A percentile compares a stretch with the other conserved stretches of the same genome.
Evolutionary conservation across 371 early-diverging fungal species (phyloP).

Genomic region (Syncephalastrum contaminatum): DNA sequence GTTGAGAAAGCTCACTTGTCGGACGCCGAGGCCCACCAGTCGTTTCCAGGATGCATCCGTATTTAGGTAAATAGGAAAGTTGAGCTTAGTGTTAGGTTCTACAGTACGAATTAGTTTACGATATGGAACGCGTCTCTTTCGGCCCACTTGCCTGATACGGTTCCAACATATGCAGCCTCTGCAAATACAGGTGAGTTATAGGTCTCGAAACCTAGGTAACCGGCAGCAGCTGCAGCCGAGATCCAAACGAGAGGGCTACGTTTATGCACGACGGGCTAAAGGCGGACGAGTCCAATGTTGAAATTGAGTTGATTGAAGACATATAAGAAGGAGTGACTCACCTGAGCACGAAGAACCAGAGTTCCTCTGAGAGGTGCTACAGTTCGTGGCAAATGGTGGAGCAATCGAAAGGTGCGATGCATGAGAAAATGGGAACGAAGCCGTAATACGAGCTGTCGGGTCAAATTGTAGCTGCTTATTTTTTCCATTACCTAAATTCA

Average conservation of each 20-base stretch:
- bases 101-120: background rate
- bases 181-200: conserved; percentile 15
- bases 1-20: conserved; percentile 68
- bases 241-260: background rate
- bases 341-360: no score
- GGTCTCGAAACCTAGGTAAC: conserved; percentile 5
- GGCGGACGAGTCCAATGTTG: no score
- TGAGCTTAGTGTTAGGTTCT: conserved; percentile 37
- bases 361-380: no score
- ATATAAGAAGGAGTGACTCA: no score
- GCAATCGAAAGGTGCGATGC: no score
- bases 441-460: no score
- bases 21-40: conserved; percentile 65
- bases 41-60: conserved; percentile 38
- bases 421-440: no score
- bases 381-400: no score
- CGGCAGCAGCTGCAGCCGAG: background rate
- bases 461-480: no score
- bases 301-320: no score
- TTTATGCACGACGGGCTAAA: no score
- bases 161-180: conserved; percentile 27
- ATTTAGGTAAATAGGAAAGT: conserved; percentile 37
- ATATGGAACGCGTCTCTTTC: background rate
- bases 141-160: conserved; percentile 31
- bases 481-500: no score